phyloP scores from a whole-genome alignment of 164 flowering plant species.

The Aristolochia fimbriata region DNA sequence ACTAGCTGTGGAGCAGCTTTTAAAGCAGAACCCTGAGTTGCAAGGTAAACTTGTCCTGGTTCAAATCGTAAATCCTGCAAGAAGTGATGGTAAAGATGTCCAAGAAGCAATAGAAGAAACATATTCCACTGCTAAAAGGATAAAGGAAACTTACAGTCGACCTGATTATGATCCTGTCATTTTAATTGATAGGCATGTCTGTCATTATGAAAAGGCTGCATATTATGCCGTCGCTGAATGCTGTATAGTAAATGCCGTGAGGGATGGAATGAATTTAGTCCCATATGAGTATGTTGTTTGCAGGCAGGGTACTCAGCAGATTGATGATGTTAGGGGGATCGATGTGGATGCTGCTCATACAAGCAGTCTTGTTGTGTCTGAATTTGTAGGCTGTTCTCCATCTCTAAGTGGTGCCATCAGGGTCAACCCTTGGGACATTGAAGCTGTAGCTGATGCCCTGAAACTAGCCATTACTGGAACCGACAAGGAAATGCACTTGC shows the following conservation, averaged over 20 bases:
- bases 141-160: constrained; percentile 10
- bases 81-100: constrained; percentile 13
- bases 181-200: constrained; percentile 8
- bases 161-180: constrained; percentile 13
- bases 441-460: constrained; percentile 14
- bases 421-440: constrained; percentile 18
- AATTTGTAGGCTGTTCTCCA: constrained; percentile 17
- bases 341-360: background rate
- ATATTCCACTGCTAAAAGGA: constrained; percentile 8
- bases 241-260: constrained; percentile 18
- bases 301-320: constrained; percentile 11
- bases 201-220: constrained; percentile 12
- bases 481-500: constrained; percentile 10
- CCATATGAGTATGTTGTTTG: constrained; percentile 15
- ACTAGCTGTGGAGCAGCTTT: constrained; percentile 14
- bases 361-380: constrained; percentile 16
- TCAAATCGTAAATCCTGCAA: constrained; percentile 17
- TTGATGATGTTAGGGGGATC: constrained; percentile 5
- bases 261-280: constrained; percentile 20
- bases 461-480: constrained; percentile 6
- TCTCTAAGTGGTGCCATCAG: constrained; percentile 18
- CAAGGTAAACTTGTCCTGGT: constrained; percentile 14
- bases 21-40: constrained; percentile 10
- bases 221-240: constrained; percentile 13
- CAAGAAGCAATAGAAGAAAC: constrained; percentile 13